Evolutionary conservation across 768 basidiomycete species (phyloP).

Genomic region (Mycena rosella): DNA sequence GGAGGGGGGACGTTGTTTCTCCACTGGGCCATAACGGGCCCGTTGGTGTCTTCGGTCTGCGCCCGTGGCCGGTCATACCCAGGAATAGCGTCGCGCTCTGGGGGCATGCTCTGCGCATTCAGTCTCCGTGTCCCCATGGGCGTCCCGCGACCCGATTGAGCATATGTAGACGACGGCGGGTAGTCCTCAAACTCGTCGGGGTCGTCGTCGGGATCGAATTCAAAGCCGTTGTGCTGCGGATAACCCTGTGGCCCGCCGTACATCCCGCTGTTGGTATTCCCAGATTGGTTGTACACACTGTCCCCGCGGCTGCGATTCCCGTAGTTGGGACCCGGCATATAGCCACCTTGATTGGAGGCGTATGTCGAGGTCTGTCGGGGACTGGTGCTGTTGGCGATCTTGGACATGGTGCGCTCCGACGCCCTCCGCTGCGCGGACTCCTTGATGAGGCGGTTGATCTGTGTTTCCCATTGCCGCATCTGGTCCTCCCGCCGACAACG

Average conservation of each 20-base stretch:
- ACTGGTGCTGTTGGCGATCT: conserved; percentile 65
- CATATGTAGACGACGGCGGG: conserved; percentile 56
- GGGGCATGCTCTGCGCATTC: conserved; percentile 69
- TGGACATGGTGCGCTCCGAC: conserved; percentile 72
- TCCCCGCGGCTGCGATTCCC: conserved; percentile 50
- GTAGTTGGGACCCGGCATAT: conserved; percentile 39
- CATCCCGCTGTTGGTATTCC: conserved; percentile 40
- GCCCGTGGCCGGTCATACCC: conserved; percentile 71
- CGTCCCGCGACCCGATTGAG: conserved; percentile 72
- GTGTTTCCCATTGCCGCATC: conserved; percentile 91
- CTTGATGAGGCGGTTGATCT: conserved; percentile 89
- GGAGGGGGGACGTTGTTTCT: conserved; percentile 59
- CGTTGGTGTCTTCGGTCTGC: conserved; percentile 76
- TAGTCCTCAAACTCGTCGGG: conserved; percentile 87
- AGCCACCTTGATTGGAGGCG: conserved; percentile 49
- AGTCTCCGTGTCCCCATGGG: conserved; percentile 72
- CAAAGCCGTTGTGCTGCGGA: conserved; percentile 77
- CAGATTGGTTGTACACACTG: conserved; percentile 54
- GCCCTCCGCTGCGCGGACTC: conserved; percentile 78
- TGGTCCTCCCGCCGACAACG: conserved; percentile 95
- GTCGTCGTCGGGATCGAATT: conserved; percentile 77
- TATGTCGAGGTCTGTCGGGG: conserved; percentile 49
- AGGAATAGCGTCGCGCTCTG: conserved; percentile 64
- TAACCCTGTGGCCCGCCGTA: conserved; percentile 68
- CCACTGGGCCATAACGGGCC: conserved; percentile 76